Evolutionary conservation across 352 stramenopile species (phyloP).

Genomic region (Elongisporangium anandrum): DNA sequence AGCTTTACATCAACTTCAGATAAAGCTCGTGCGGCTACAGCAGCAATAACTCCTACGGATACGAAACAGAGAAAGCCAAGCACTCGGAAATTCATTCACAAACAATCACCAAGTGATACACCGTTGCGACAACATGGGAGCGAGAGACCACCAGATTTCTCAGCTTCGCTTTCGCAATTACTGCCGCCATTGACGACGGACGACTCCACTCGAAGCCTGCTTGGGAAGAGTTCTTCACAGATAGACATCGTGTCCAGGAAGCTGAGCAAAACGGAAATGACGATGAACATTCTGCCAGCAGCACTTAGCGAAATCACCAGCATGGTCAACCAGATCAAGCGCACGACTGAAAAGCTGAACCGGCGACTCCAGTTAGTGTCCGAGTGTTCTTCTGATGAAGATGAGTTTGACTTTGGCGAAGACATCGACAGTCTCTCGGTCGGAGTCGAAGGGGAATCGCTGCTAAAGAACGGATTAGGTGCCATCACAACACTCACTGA

Average conservation of each 20-base stretch:
- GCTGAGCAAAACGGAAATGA: constrained; percentile 47
- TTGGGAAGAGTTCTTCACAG: constrained; percentile 16
- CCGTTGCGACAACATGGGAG: not conserved
- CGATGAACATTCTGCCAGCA: constrained; percentile 41
- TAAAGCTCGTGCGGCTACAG: not conserved
- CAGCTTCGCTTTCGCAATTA: not conserved
- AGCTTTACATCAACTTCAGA: not conserved
- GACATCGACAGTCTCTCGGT: constrained; percentile 27
- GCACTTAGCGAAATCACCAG: constrained; percentile 60
- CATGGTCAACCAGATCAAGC: constrained; percentile 73
- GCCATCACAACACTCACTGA: constrained; percentile 39
- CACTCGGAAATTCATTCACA: not conserved
- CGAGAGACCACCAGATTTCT: not conserved
- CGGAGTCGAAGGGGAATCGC: constrained; percentile 9
- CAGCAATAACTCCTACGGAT: not conserved
- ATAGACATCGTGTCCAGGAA: constrained; percentile 49
- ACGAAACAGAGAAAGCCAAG: not conserved
- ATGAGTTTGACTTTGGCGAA: constrained; percentile 47
- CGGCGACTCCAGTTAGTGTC: constrained; percentile 27
- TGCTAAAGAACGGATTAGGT: not conserved
- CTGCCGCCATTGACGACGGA: constrained; percentile 6
- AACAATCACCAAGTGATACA: not conserved
- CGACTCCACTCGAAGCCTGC: constrained; percentile 4
- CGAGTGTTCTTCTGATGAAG: constrained; percentile 34
- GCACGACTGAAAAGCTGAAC: constrained; percentile 53